Evolutionary conservation across 495 filamentous ascomycete species (phyloP).

Genomic region (Hypoxylon rickii): DNA sequence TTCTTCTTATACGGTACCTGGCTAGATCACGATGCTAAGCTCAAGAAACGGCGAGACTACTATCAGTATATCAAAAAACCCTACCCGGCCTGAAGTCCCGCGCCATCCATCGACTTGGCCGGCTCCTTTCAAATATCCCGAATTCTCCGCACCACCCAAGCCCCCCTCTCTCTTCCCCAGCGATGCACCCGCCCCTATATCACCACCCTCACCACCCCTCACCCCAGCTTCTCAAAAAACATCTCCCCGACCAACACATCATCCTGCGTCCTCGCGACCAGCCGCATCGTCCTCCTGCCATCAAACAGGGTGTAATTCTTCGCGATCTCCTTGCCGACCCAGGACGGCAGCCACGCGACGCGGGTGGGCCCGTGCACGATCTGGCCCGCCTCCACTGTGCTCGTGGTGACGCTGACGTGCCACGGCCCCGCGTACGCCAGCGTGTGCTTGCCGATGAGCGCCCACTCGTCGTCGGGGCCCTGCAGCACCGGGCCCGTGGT

Average conservation of each 20-base stretch:
- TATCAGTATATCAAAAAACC: too few relatives aligned
- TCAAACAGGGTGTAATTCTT: slow-evolving; percentile 28
- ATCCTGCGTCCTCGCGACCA: slow-evolving; percentile 9
- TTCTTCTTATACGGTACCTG: too few relatives aligned
- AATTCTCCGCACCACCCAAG: too few relatives aligned
- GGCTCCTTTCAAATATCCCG: too few relatives aligned
- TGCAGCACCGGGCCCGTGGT: not conserved
- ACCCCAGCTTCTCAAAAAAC: slow-evolving; percentile 10
- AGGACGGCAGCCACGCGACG: slow-evolving; percentile 25
- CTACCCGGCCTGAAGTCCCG: too few relatives aligned
- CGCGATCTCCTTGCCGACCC: slow-evolving; percentile 20
- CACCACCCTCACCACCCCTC: too few relatives aligned
- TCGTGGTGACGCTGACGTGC: slow-evolving; percentile 23
- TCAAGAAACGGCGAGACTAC: too few relatives aligned
- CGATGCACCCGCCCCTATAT: too few relatives aligned
- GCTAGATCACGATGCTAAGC: too few relatives aligned
- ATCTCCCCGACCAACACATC: slow-evolving; percentile 7
- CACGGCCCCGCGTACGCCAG: slow-evolving; percentile 23
- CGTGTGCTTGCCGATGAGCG: slow-evolving; percentile 29
- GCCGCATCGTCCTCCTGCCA: slow-evolving; percentile 7
- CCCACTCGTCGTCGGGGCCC: slow-evolving; percentile 21
- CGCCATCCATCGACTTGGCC: too few relatives aligned
- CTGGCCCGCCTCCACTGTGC: slow-evolving; percentile 21
- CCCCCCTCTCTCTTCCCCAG: too few relatives aligned
- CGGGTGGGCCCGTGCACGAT: slow-evolving; percentile 21